phyloP scores from a whole-genome alignment of 176 grass and related monocot species.

The Avena atlantica region DNA sequence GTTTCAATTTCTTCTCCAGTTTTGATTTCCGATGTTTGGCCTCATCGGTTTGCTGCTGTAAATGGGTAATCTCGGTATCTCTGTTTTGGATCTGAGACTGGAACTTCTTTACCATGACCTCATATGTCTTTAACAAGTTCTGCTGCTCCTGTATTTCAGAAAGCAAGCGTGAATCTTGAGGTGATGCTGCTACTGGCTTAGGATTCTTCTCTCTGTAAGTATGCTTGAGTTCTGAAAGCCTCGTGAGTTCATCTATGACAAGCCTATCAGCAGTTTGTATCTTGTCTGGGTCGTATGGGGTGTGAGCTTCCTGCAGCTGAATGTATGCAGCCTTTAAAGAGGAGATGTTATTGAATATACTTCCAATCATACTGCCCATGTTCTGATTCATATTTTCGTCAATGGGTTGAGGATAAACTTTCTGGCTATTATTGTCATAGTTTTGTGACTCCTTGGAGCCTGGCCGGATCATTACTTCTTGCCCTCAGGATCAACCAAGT shows the following conservation, averaged over 20 bases:
- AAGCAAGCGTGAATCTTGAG: constrained; percentile 87
- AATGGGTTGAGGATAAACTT: constrained; percentile 92
- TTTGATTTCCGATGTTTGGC: constrained; percentile 83
- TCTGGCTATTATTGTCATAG: constrained; percentile 88
- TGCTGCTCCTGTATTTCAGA: constrained; percentile 96
- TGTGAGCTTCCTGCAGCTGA: constrained; percentile 94
- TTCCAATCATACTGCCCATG: constrained; percentile 65
- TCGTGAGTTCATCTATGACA: constrained; percentile 92
- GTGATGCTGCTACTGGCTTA: constrained; percentile 73
- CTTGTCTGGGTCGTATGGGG: constrained; percentile 90
- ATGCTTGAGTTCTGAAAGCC: constrained; percentile 96
- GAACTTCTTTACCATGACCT: constrained; percentile 98
- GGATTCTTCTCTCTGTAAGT: constrained; percentile 90
- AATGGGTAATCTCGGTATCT: constrained; percentile 72
- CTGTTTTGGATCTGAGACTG: constrained; percentile 95
- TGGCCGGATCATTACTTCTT: constrained; percentile 65
- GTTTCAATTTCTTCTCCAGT: constrained; percentile 95
- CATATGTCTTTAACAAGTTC: constrained; percentile 90
- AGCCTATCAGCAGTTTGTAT: constrained; percentile 90
- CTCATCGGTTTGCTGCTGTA: constrained; percentile 83
- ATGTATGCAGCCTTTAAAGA: constrained; percentile 93
- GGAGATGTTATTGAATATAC: constrained; percentile 92
- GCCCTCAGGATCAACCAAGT: constrained; percentile 32
- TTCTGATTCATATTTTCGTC: constrained; percentile 85
- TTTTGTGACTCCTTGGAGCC: constrained; percentile 66